phyloP scores from a whole-genome alignment of 2,329 filamentous ascomycete species.

The Cadophora malorum region DNA sequence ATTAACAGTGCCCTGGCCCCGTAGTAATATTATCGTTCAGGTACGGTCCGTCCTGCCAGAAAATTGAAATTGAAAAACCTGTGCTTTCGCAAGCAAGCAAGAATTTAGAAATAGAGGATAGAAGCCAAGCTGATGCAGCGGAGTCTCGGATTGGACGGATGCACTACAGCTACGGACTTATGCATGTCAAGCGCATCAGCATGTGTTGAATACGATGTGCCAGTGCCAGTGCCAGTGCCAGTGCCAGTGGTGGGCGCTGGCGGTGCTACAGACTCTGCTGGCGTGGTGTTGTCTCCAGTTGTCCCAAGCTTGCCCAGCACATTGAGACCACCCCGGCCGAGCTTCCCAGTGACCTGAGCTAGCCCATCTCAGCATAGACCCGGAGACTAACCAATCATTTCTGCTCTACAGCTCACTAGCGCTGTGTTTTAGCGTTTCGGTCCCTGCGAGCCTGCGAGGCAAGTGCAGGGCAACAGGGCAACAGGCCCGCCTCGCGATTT shows the following conservation, averaged over 20 bases:
- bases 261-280: neutral
- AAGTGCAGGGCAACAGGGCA: neutral
- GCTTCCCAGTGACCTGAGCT: neutral
- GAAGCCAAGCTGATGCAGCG: neutral
- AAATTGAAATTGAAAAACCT: neutral
- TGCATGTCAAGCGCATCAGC: neutral
- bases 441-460: conserved; percentile 17
- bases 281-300: conserved; percentile 9
- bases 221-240: too few species aligned
- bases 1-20: conserved; percentile 11
- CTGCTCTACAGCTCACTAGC: neutral
- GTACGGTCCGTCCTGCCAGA: neutral
- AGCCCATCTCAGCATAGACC: neutral
- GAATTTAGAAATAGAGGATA: neutral
- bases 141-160: neutral
- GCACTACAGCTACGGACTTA: neutral
- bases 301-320: neutral
- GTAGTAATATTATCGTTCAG: conserved; percentile 1
- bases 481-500: conserved; percentile 15
- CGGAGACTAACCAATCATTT: neutral
- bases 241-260: too few species aligned
- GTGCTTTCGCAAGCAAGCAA: neutral
- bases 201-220: neutral
- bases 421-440: conserved; percentile 7
- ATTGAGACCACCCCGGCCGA: neutral